Evolutionary conservation across 2,329 filamentous ascomycete genomes (phyloP).

Genomic region (Colletotrichum sp.): DNA sequence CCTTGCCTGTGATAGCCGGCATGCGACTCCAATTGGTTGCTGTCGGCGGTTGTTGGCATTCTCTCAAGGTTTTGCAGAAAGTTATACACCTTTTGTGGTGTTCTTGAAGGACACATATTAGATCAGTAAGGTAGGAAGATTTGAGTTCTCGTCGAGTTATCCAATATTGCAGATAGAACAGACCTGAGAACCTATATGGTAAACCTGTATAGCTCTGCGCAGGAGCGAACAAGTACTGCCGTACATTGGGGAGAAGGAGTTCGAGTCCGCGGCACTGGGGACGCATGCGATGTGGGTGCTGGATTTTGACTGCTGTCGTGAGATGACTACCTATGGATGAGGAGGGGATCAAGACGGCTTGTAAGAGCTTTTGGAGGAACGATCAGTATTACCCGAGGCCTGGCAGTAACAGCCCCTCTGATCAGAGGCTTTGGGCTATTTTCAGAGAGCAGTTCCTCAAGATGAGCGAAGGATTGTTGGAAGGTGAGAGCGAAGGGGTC

Average conservation of each 20-base stretch:
- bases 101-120: not conserved
- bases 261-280: not conserved
- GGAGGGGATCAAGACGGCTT: not conserved
- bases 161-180: not conserved
- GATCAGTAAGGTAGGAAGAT: not conserved
- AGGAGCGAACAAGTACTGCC: not conserved
- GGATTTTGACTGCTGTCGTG: not conserved
- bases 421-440: not conserved
- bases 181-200: not conserved
- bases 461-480: not conserved
- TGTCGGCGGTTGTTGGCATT: not conserved
- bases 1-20: not conserved
- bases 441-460: not conserved
- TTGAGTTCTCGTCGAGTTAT: not conserved
- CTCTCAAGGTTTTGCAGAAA: not conserved
- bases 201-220: not conserved
- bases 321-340: not conserved
- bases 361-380: not conserved
- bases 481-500: not conserved
- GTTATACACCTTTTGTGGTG: not conserved
- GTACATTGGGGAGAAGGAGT: not conserved
- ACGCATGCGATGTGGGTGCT: not conserved
- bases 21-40: not conserved
- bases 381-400: not conserved
- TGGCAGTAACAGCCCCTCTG: not conserved